These are phyloP conservation scores for Erodium moschatum DNA, from an alignment of 441 rosid genomes.

Conservation along the genomic window DNA sequence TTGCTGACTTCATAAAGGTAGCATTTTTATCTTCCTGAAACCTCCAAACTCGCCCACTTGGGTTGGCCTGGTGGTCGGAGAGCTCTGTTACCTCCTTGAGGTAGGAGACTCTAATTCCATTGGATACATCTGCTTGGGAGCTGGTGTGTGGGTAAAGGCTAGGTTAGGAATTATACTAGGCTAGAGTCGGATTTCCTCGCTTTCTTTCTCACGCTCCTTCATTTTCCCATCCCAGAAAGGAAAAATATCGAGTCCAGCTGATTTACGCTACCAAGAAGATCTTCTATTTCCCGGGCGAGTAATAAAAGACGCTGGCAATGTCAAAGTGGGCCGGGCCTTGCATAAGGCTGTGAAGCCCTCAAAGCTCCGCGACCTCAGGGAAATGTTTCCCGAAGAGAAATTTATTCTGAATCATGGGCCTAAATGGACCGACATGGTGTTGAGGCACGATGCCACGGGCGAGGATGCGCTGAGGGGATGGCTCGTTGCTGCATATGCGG, in stretches of 20 bases:
- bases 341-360: conserved; percentile 67
- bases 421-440: conserved; percentile 59
- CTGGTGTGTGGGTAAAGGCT: too few species aligned
- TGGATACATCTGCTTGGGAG: too few species aligned
- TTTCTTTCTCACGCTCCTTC: too few species aligned
- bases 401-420: conserved; percentile 50
- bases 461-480: conserved; percentile 95
- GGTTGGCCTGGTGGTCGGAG: too few species aligned
- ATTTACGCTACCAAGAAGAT: conserved; percentile 68
- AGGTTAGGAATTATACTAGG: too few species aligned
- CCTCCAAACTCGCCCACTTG: too few species aligned
- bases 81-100: too few species aligned
- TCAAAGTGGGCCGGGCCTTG: conserved; percentile 67
- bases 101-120: too few species aligned
- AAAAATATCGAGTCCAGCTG: conserved; percentile 74
- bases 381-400: conserved; percentile 60
- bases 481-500: conserved; percentile 22
- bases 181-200: too few species aligned
- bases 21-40: conserved; percentile 8
- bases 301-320: conserved; percentile 71
- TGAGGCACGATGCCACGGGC: conserved; percentile 71
- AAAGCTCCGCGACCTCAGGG: conserved; percentile 41
- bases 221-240: conserved; percentile 41
- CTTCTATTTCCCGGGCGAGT: conserved; percentile 70
- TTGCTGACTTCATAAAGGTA: conserved; percentile 80